Base-by-base conservation (phyloP, 2,329 filamentous ascomycete species). In the Cadophora sp. region DNA sequence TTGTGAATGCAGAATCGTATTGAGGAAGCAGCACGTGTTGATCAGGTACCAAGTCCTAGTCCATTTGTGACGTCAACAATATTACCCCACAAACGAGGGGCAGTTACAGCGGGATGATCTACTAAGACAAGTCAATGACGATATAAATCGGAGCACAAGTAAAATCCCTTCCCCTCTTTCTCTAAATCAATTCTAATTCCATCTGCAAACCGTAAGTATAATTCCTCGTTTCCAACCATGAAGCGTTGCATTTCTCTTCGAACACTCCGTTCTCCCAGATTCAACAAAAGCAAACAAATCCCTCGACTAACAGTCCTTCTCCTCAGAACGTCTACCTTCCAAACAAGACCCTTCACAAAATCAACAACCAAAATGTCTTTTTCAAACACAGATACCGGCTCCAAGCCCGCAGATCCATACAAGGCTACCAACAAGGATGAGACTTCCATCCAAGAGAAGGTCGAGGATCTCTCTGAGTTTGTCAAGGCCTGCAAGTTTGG, bases 401-500 rank as follows among this genome's bases (percentile, higher is more conserved):
- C 81, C 79, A 88, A 91, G 80, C 82, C 87, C 51, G 87, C 84
- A 64, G 92, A 96, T 80, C 92, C 92, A 1, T 97, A 97, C 84
- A 93, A 88, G 77, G 81, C 83, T 68, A 87, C 90, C 81, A 94
- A 92, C 81, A 83, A 88, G 67, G 86, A 93, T 56, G 82, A 87
- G 16, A 82, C 85, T 19, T 83, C 89, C 3, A 80, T 93, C 40
- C 86, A 92, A 74, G 86, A 92, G 71, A 97, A 97, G 83, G 84
- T 97, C 71, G 86, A 91, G 68, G 92, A 92, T 68, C 85, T 97
- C 48, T 83, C 85, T 74, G 81, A 83, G 16, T 97, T 97, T 79
- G 86, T 92, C 77, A 84, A 87, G 46, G 84, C 85, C 70, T 87
- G 85, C 83, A 97, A 97, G 81, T 97, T 93, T 78, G 92, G 91